Conservation (phyloP, 148 eudicot species). For the Beta vulgaris region DNA sequence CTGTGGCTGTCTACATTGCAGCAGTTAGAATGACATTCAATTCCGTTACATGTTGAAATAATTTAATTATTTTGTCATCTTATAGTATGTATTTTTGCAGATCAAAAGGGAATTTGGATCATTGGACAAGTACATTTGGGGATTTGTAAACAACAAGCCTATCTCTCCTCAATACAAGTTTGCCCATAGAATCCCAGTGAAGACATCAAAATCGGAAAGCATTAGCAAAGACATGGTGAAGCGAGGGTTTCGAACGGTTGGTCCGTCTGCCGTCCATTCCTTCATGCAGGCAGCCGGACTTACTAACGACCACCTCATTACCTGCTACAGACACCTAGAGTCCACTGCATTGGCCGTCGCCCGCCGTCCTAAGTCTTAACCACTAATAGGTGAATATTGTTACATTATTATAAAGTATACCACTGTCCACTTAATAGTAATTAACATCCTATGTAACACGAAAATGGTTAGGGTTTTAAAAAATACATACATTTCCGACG, state of each 20-base stretch:
- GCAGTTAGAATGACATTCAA: constrained; percentile 1
- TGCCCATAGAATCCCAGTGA: constrained; percentile 49
- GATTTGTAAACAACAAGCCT: constrained; percentile 47
- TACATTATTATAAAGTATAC: not conserved
- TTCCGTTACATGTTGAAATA: not conserved
- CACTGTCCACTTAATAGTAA: not conserved
- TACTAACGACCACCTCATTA: constrained; percentile 55
- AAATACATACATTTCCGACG: too few species aligned
- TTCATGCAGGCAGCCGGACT: constrained; percentile 66
- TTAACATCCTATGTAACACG: too few species aligned
- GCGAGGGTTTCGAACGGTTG: constrained; percentile 55
- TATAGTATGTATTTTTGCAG: constrained; percentile 25
- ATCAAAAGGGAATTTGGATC: constrained; percentile 51
- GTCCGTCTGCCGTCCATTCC: constrained; percentile 54
- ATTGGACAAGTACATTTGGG: constrained; percentile 59
- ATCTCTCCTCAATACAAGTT: constrained; percentile 37
- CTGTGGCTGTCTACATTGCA: constrained; percentile 3
- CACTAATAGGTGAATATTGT: not conserved
- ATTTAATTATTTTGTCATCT: not conserved
- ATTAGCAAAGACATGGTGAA: constrained; percentile 55
- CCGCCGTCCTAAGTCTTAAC: not conserved
- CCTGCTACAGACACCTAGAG: constrained; percentile 48
- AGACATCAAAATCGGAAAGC: constrained; percentile 53
- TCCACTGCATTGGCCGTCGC: constrained; percentile 24
- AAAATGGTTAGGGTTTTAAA: too few species aligned